phyloP scores from a whole-genome alignment of 805 yeast genomes.

The Lachancea lanzarotensis region DNA sequence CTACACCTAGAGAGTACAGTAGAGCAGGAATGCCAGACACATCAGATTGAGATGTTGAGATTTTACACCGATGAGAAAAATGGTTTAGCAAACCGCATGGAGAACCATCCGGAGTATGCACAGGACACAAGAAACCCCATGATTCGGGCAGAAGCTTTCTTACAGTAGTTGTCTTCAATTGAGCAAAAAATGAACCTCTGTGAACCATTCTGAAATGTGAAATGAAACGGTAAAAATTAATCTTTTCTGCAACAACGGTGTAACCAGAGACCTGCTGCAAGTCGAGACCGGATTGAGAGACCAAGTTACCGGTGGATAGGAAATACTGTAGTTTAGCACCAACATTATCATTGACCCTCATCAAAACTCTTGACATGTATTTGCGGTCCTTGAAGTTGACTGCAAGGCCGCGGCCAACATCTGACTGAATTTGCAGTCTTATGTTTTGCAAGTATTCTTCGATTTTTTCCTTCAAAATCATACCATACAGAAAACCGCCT shows the following conservation, averaged over 20 bases:
- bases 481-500: slow-evolving; percentile 94
- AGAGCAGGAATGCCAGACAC: slow-evolving; percentile 63
- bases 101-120: slow-evolving; percentile 98
- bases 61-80: slow-evolving; percentile 89
- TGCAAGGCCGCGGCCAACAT: slow-evolving; percentile 70
- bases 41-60: slow-evolving; percentile 71
- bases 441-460: slow-evolving; percentile 83
- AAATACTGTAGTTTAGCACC: slow-evolving; percentile 93
- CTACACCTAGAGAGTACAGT: slow-evolving; percentile 68
- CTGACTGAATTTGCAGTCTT: slow-evolving; percentile 67
- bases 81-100: slow-evolving; percentile 98
- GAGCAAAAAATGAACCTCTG: slow-evolving; percentile 98
- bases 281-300: slow-evolving; percentile 94
- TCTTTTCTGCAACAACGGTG: slow-evolving; percentile 97
- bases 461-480: slow-evolving; percentile 92
- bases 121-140: slow-evolving; percentile 99
- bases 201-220: slow-evolving; percentile 99
- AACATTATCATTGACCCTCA: slow-evolving; percentile 82
- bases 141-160: slow-evolving; percentile 94
- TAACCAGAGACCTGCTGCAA: slow-evolving; percentile 97
- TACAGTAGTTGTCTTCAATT: slow-evolving; percentile 93
- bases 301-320: slow-evolving; percentile 93
- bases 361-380: slow-evolving; percentile 72
- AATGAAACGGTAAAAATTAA: slow-evolving; percentile 92
- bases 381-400: slow-evolving; percentile 79